Percentiles rank a stretch among this genome's conserved stretches.
phyloP scores from a whole-genome alignment of 2,329 filamentous ascomycete species.

The Aspergillus fumigatus region DNA sequence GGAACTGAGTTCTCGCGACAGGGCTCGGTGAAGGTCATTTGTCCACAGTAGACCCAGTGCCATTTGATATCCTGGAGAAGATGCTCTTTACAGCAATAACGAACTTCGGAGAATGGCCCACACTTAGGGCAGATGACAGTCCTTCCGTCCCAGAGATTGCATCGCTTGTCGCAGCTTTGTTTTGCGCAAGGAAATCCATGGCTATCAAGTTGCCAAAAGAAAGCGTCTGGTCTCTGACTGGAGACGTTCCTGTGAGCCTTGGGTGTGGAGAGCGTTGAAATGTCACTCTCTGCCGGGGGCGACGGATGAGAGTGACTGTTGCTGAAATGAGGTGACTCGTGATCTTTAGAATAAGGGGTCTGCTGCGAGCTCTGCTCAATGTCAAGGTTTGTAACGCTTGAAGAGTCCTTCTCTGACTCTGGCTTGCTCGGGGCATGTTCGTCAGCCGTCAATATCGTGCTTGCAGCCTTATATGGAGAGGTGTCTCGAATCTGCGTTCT shows the following conservation, averaged over 20 bases:
- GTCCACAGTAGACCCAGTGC: slow-evolving; percentile 31
- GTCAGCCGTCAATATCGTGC: slow-evolving; percentile 5
- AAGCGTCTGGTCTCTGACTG: slow-evolving; percentile 14
- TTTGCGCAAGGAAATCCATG: slow-evolving; percentile 42
- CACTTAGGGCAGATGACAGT: slow-evolving; percentile 37
- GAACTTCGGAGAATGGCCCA: slow-evolving; percentile 34
- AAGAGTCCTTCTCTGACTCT: background rate
- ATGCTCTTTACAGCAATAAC: slow-evolving; percentile 37
- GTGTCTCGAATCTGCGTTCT: slow-evolving; percentile 1
- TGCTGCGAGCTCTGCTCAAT: background rate
- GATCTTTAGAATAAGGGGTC: background rate
- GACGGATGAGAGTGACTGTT: slow-evolving; percentile 4
- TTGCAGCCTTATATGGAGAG: slow-evolving; percentile 9
- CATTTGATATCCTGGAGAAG: slow-evolving; percentile 29
- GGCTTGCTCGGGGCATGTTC: background rate
- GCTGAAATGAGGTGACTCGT: background rate
- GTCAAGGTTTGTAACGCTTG: background rate
- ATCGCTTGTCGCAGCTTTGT: slow-evolving; percentile 24
- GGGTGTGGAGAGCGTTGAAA: background rate
- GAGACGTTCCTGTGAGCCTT: slow-evolving; percentile 13
- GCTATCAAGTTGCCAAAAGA: slow-evolving; percentile 45
- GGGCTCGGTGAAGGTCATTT: slow-evolving; percentile 17
- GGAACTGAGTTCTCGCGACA: slow-evolving; percentile 20
- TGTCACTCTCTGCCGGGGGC: background rate
- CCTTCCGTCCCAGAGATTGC: slow-evolving; percentile 26